phyloP scores from a whole-genome alignment of 306 rosid species.

The Prunus campanulata region DNA sequence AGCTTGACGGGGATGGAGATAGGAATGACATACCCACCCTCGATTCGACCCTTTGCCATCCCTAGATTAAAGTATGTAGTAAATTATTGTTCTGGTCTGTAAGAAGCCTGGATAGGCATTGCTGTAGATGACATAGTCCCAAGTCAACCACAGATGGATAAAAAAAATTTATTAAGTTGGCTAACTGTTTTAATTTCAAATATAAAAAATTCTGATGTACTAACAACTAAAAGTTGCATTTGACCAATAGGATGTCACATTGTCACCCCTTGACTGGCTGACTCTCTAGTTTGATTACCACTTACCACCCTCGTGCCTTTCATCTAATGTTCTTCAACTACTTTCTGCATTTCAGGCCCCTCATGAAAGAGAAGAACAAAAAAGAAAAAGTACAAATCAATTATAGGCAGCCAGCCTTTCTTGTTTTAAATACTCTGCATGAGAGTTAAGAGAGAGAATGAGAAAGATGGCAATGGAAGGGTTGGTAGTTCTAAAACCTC shows the following conservation, averaged over 20 bases:
- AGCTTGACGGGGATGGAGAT: too few relatives aligned
- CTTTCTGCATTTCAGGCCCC: background rate
- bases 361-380: background rate
- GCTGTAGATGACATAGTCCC: too few relatives aligned
- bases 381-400: background rate
- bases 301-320: constrained; percentile 20
- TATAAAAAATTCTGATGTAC: background rate
- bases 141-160: too few relatives aligned
- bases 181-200: background rate
- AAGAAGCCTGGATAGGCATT: too few relatives aligned
- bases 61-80: too few relatives aligned
- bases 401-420: background rate
- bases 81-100: too few relatives aligned
- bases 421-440: background rate
- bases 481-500: background rate
- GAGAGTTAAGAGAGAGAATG: background rate
- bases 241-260: background rate
- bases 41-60: too few relatives aligned
- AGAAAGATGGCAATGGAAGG: background rate
- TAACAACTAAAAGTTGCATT: background rate
- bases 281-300: background rate
- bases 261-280: background rate
- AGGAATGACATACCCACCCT: too few relatives aligned
- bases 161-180: too few relatives aligned
- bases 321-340: constrained; percentile 10